phyloP scores from a whole-genome alignment of 345 rosid species.

The Murraya koenigii region DNA sequence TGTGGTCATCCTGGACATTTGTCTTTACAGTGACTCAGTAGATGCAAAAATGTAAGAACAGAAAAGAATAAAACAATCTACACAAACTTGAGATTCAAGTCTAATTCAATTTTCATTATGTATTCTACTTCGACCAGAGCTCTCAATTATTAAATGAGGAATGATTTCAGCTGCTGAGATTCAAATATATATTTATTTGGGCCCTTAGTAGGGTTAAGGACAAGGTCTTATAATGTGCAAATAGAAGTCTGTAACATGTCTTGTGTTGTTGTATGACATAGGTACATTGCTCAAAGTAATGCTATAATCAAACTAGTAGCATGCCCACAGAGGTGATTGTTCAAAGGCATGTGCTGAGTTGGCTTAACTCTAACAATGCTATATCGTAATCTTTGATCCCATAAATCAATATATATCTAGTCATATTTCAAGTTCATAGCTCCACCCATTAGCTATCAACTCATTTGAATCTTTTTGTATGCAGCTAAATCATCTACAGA shows the following conservation, averaged over 20 bases:
- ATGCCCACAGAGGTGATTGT: too few relatives aligned
- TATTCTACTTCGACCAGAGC: too few relatives aligned
- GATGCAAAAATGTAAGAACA: too few relatives aligned
- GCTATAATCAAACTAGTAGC: neutral
- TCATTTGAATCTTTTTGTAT: neutral
- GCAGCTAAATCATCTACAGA: neutral
- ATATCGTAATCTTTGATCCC: neutral
- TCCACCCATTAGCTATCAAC: neutral
- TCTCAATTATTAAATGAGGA: too few relatives aligned
- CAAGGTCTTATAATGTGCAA: neutral
- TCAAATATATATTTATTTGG: neutral
- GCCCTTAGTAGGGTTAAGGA: neutral
- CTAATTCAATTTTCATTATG: too few relatives aligned
- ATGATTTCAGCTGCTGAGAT: too few relatives aligned
- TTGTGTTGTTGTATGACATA: neutral
- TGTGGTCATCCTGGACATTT: too few relatives aligned
- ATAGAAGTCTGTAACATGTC: neutral
- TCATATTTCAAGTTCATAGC: neutral
- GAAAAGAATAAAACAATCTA: too few relatives aligned
- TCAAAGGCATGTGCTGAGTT: neutral
- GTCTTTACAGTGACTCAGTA: too few relatives aligned
- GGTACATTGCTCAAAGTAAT: too few relatives aligned
- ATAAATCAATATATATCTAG: neutral
- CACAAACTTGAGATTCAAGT: too few relatives aligned
- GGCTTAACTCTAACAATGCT: neutral